Evolutionary conservation across 805 yeast genomes (phyloP).

Genomic region (Candida chauliodis): DNA sequence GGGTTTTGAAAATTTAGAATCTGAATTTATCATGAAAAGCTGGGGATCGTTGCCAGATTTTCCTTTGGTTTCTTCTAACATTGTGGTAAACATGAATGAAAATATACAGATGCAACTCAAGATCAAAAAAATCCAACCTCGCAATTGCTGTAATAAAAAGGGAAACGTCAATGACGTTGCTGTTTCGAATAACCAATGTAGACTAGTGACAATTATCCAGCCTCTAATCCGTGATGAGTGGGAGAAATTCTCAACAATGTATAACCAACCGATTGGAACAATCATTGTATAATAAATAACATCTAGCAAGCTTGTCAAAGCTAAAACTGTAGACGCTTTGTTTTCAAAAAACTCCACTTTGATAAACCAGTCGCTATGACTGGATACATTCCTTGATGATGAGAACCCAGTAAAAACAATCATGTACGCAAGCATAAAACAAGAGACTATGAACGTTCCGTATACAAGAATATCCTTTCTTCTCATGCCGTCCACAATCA

Average conservation of each 20-base stretch:
- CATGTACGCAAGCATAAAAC: conserved; percentile 5
- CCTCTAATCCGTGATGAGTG: conserved; percentile 44
- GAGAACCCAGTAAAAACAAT: conserved; percentile 8
- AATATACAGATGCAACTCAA: conserved; percentile 32
- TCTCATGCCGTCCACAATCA: conserved; percentile 40
- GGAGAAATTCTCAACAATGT: conserved; percentile 49
- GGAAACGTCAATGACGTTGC: conserved; percentile 40
- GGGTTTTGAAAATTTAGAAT: too few species aligned
- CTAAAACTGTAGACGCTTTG: conserved; percentile 42
- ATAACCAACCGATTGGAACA: conserved; percentile 47
- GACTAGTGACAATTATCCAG: conserved; percentile 41
- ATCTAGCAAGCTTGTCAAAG: conserved; percentile 42
- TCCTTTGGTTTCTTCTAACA: conserved; percentile 45
- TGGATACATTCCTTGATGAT: background rate
- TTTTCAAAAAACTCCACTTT: conserved; percentile 13
- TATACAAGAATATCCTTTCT: conserved; percentile 45
- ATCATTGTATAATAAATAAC: conserved; percentile 46
- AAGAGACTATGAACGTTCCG: conserved; percentile 31
- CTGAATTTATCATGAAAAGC: background rate
- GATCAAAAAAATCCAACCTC: conserved; percentile 39
- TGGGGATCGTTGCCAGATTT: conserved; percentile 2
- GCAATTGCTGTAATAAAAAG: conserved; percentile 26
- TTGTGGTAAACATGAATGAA: conserved; percentile 25
- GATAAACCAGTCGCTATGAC: conserved; percentile 7
- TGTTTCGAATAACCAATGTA: conserved; percentile 43